Percentiles rank a stretch among this genome's conserved stretches.
Conservation (phyloP, 1,284 basidiomycete species). For the Cryptococcus floricola region DNA sequence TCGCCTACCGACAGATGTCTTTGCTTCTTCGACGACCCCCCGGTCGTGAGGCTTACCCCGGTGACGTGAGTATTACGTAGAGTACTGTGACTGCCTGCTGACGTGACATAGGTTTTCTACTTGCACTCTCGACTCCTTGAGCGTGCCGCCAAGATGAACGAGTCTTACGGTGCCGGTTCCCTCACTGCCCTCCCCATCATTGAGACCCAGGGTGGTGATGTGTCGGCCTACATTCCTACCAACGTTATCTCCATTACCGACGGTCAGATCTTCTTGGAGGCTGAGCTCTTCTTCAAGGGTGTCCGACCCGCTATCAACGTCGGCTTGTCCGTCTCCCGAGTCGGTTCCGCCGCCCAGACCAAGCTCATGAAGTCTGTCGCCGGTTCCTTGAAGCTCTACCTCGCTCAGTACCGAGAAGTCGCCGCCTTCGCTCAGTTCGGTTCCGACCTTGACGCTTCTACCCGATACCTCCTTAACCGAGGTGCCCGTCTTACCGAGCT, state of each 20-base stretch:
- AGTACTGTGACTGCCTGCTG: not conserved
- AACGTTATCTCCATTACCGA: slow-evolving; percentile 94
- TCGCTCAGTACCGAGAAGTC: slow-evolving; percentile 99
- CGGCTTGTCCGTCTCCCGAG: slow-evolving; percentile 99
- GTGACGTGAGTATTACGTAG: slow-evolving; percentile 58
- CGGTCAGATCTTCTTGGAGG: slow-evolving; percentile 99
- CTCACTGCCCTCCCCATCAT: slow-evolving; percentile 98
- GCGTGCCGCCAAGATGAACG: slow-evolving; percentile 99
- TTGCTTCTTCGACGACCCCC: slow-evolving; percentile 98
- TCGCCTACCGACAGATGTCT: slow-evolving; percentile 99
- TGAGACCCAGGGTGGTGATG: slow-evolving; percentile 99
- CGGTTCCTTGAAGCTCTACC: slow-evolving; percentile 98
- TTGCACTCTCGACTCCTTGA: slow-evolving; percentile 99
- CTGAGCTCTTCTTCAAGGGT: slow-evolving; percentile 99
- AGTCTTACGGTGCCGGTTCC: slow-evolving; percentile 95
- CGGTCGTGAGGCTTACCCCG: slow-evolving; percentile 99
- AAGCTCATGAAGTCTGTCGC: slow-evolving; percentile 99
- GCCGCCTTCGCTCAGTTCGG: slow-evolving; percentile 96
- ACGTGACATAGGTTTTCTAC: slow-evolving; percentile 72
- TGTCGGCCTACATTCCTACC: slow-evolving; percentile 86
- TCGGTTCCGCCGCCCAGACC: slow-evolving; percentile 98
- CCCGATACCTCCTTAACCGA: slow-evolving; percentile 93
- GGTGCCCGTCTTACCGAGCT: slow-evolving; percentile 98
- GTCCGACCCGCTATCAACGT: slow-evolving; percentile 99
- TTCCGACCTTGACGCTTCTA: slow-evolving; percentile 98